Conservation (phyloP, 2,329 filamentous ascomycete species). For the Aureobasidium mangrovei region DNA sequence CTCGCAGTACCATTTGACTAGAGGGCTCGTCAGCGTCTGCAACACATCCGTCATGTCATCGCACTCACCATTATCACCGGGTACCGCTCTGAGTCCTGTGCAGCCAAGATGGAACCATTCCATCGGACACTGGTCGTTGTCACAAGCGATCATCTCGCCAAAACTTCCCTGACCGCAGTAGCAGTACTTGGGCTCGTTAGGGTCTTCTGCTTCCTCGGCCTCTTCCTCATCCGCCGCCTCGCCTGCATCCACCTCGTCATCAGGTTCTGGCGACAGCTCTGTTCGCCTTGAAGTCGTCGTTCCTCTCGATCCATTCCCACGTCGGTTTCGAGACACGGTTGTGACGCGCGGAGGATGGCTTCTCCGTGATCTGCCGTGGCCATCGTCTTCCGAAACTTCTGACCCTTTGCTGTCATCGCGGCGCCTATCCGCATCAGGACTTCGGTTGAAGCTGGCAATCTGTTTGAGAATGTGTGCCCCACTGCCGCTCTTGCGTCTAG, state of each 20-base stretch:
- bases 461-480: constrained; percentile 32
- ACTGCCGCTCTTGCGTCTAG: constrained; percentile 22
- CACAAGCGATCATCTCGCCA: constrained; percentile 60
- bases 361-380: constrained; percentile 22
- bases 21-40: background rate
- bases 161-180: constrained; percentile 57
- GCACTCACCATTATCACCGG: constrained; percentile 40
- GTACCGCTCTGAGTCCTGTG: constrained; percentile 52
- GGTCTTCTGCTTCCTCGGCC: constrained; percentile 44
- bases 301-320: constrained; percentile 9
- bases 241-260: constrained; percentile 24
- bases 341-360: constrained; percentile 23
- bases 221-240: constrained; percentile 39
- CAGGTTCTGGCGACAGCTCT: constrained; percentile 7
- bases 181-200: constrained; percentile 53
- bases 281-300: constrained; percentile 12
- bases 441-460: constrained; percentile 30
- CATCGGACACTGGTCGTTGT: constrained; percentile 54
- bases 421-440: constrained; percentile 27
- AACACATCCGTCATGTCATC: background rate
- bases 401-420: constrained; percentile 11
- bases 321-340: constrained; percentile 19
- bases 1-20: constrained; percentile 43
- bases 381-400: constrained; percentile 4
- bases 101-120: constrained; percentile 63